Conservation (phyloP, 176 grass and related monocot genomes). For the Oropetium thomaeum region DNA sequence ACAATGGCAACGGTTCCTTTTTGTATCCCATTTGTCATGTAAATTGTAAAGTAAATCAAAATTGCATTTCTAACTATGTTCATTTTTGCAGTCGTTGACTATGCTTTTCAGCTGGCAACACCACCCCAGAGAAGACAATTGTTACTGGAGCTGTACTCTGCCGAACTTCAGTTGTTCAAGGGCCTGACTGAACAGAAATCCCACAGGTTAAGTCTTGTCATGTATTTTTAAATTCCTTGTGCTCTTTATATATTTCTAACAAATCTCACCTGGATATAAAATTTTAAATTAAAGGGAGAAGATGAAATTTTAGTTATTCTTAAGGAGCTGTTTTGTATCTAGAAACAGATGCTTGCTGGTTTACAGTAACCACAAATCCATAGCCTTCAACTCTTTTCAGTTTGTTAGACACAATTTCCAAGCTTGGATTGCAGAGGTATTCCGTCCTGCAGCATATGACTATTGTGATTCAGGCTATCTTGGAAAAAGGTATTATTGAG, state of each 20-base stretch:
- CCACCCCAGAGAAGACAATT: slow-evolving; percentile 69
- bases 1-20: not conserved
- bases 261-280: not conserved
- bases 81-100: slow-evolving; percentile 74
- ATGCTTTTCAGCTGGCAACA: slow-evolving; percentile 58
- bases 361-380: not conserved
- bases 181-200: slow-evolving; percentile 69
- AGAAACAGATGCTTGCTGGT: not conserved
- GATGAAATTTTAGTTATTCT: not conserved
- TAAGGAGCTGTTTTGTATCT: not conserved
- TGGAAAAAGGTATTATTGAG: slow-evolving; percentile 88
- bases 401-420: slow-evolving; percentile 86
- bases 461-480: slow-evolving; percentile 56
- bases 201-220: slow-evolving; percentile 34
- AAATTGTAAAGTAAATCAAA: not conserved
- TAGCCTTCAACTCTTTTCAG: slow-evolving; percentile 43
- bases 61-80: slow-evolving; percentile 16
- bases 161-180: slow-evolving; percentile 91
- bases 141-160: slow-evolving; percentile 88
- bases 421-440: slow-evolving; percentile 75
- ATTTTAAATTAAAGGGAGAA: not conserved
- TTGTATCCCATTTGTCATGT: not conserved
- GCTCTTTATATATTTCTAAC: not conserved
- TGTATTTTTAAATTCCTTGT: not conserved
- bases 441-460: slow-evolving; percentile 84